Conservation (phyloP, 1,284 basidiomycete genomes). For the Bondarzewia mesenterica region DNA sequence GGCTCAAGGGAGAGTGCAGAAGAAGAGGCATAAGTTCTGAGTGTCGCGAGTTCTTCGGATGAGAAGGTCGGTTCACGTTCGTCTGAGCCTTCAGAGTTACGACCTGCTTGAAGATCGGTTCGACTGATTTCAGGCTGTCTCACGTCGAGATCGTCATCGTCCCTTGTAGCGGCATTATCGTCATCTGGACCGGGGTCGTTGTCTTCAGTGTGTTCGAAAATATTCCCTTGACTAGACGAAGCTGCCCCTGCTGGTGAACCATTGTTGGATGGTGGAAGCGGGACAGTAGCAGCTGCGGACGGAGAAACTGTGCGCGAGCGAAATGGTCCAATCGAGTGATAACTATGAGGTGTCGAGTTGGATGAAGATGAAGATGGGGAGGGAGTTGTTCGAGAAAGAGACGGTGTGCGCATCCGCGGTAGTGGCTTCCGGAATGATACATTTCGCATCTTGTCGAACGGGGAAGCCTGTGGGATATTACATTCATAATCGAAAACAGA, state of each 20-base stretch:
- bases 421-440: slow-evolving; percentile 48
- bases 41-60: slow-evolving; percentile 33
- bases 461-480: slow-evolving; percentile 61
- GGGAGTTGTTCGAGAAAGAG: slow-evolving; percentile 55
- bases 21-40: slow-evolving; percentile 7
- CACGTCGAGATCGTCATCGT: slow-evolving; percentile 1
- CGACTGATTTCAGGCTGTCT: neutral
- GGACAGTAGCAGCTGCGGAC: slow-evolving; percentile 34
- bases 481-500: slow-evolving; percentile 1
- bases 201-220: slow-evolving; percentile 1
- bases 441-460: slow-evolving; percentile 59
- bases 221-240: neutral
- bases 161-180: slow-evolving; percentile 7
- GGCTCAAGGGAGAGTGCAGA: neutral
- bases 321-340: slow-evolving; percentile 32
- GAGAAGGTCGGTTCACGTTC: slow-evolving; percentile 58
- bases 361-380: slow-evolving; percentile 52
- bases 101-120: neutral
- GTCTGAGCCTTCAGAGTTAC: slow-evolving; percentile 1
- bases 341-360: slow-evolving; percentile 58
- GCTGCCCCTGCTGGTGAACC: slow-evolving; percentile 24
- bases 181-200: neutral
- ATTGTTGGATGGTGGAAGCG: slow-evolving; percentile 48
- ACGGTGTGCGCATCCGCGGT: slow-evolving; percentile 59
- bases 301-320: slow-evolving; percentile 38